These are phyloP conservation scores for Beauveria sp. DNA, from an alignment of 2,329 filamentous ascomycete species.

Conservation along the genomic window DNA sequence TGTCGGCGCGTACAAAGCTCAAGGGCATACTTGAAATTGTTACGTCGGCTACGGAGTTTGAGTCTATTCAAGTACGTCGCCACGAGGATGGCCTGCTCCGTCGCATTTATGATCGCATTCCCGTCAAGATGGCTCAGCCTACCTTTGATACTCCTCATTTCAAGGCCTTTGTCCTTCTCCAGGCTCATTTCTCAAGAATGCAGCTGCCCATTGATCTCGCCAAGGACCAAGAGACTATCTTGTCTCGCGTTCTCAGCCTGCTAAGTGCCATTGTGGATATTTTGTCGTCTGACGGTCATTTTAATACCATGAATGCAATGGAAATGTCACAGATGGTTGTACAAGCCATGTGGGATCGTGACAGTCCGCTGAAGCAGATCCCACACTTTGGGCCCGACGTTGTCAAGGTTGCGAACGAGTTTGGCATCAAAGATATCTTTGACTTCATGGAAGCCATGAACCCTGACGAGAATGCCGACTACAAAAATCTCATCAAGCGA, in stretches of 20 bases:
- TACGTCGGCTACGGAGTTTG: slow-evolving; percentile 93
- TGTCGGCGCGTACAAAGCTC: slow-evolving; percentile 82
- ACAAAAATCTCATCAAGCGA: slow-evolving; percentile 66
- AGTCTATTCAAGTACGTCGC: slow-evolving; percentile 85
- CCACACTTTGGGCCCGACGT: slow-evolving; percentile 83
- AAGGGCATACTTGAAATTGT: slow-evolving; percentile 97
- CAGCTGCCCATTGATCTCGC: slow-evolving; percentile 90
- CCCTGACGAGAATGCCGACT: slow-evolving; percentile 81
- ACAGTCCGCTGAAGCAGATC: slow-evolving; percentile 94
- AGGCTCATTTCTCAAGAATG: slow-evolving; percentile 97
- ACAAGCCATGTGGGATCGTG: slow-evolving; percentile 97
- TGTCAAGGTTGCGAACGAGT: slow-evolving; percentile 74
- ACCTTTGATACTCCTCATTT: slow-evolving; percentile 93
- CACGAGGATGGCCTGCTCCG: slow-evolving; percentile 84
- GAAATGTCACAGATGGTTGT: slow-evolving; percentile 99
- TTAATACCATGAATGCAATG: slow-evolving; percentile 98
- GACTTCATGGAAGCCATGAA: slow-evolving; percentile 99
- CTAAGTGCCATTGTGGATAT: slow-evolving; percentile 92
- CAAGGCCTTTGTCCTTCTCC: slow-evolving; percentile 94
- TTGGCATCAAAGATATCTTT: slow-evolving; percentile 84
- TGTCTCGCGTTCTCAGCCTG: slow-evolving; percentile 78
- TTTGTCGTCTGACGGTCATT: slow-evolving; percentile 85
- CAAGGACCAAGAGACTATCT: slow-evolving; percentile 86
- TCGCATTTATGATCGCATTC: slow-evolving; percentile 88
- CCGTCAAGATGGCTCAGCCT: slow-evolving; percentile 87